Evolutionary conservation across 2,329 filamentous ascomycete species (phyloP), one percentile per base, ranked within the genome.

Genomic region (Orbilia blumenaviensis): DNA sequence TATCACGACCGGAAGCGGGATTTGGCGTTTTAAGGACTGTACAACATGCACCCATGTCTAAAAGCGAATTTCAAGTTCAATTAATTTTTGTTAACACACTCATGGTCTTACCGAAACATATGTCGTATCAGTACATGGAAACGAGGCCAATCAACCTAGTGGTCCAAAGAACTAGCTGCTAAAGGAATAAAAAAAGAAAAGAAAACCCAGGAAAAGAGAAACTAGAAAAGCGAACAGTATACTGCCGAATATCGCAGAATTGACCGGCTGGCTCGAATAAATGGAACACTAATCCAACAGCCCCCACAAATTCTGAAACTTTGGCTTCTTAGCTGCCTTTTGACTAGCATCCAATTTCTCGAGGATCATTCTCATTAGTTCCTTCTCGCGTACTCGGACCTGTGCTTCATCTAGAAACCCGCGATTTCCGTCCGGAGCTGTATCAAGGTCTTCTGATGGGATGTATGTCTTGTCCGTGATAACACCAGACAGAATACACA

Each of bases 371-470:
- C 32, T 69, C 64, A 69, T 69, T 41, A 76, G 69, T 44, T 29
- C 66, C 60, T 52, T 69, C 44, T 79, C 79, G n/a, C 73, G 75
- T 38, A 61, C 72, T 25, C 81, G 79, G 75, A 83, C 83, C 66
- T 85, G 80, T 1, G 81, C 80, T 50, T 83, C 81, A 14, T 80
- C 83, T 69, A 84, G 72, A 16, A 82, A 81, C 0, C 83, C 83
- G 25, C 82, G 81, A 0, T 85, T 84, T 0, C 84, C 85, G 69
- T 86, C 84, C 6, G 81, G 80, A 0, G 81, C 81, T 2, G 84
- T 84, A 46, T 86, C 84, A 9, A 78, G 77, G 54, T 86, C 84
- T 23, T 82, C 81, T 3, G 79, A 79, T 1, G 83, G 82, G 0
- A 78, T 77, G 44, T 84, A 84, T 0, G 62, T 58, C 32, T 72